These are phyloP conservation scores for Fusarium nanum DNA, from an alignment of 2,329 filamentous ascomycete genomes.

Conservation along the genomic window DNA sequence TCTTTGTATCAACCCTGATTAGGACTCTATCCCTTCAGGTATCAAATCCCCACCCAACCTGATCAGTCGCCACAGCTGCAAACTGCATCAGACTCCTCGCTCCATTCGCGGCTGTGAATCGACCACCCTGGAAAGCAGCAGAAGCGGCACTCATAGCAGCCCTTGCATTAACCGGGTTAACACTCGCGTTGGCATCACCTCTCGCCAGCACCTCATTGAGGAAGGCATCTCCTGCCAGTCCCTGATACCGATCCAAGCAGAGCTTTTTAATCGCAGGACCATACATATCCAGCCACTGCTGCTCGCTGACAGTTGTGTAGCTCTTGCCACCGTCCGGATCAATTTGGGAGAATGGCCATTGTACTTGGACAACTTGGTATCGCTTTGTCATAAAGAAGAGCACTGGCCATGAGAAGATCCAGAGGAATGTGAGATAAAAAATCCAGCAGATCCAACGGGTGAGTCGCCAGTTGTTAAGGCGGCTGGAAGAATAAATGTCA, in stretches of 20 bases:
- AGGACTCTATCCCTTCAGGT: too few species aligned
- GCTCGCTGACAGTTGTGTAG: constrained; percentile 37
- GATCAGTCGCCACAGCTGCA: constrained; percentile 24
- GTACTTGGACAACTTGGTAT: constrained; percentile 27
- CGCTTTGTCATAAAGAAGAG: constrained; percentile 36
- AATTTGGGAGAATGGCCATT: constrained; percentile 34
- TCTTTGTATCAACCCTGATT: too few species aligned
- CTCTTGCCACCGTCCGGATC: constrained; percentile 11
- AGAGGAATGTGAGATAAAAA: constrained; percentile 39
- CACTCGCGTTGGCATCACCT: not conserved
- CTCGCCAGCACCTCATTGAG: constrained; percentile 36
- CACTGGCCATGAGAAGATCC: constrained; percentile 42
- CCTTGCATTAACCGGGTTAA: constrained; percentile 2
- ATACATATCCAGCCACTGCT: constrained; percentile 27
- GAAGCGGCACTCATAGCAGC: constrained; percentile 29
- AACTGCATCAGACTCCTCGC: constrained; percentile 32
- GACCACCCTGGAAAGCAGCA: constrained; percentile 33
- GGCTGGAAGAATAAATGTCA: constrained; percentile 37
- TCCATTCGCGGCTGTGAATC: constrained; percentile 13
- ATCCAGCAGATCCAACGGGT: constrained; percentile 40
- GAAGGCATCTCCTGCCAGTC: constrained; percentile 30
- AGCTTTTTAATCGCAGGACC: constrained; percentile 32
- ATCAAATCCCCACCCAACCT: constrained; percentile 41
- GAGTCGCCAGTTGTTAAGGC: constrained; percentile 34
- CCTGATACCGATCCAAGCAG: constrained; percentile 38